Base-by-base conservation (phyloP, 768 basidiomycete species). In the Collybia sordida region DNA sequence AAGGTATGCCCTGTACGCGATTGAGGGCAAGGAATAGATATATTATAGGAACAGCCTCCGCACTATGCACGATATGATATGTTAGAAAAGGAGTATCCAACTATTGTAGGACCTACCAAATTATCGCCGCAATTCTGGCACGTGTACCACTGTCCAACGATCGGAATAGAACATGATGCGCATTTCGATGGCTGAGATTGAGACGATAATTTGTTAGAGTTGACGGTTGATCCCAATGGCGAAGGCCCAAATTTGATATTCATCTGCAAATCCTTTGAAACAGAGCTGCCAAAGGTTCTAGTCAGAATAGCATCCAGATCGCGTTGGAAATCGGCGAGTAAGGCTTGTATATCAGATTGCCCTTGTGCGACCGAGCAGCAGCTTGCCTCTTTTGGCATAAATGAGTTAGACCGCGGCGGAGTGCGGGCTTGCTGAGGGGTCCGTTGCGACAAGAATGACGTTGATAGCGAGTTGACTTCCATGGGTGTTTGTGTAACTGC, bases 271-370 rank as follows among this genome's bases (percentile, higher is more conserved):
- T 31, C 31, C 31, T 31, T 31, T 31, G 31, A 31, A 12, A 12
- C 9, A 2, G 62, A 55, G 22, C 64, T 53, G 25, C 70, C 71
- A 44, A 79, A 69, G 0, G 69, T 67, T 47, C 56, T 62, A 18
- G 58, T 58, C 21, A 85, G 58, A 49, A 78, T 67, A 12, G 64
- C 67, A 34, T 82, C 73, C n/a, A 88, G 65, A 47, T 82, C 76
- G 8, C 61, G 54, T 58, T 82, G 76, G 60, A 87, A 86, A n/a
- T 68, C 67, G 41, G 64, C 55, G 34, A 88, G 53, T 25, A 85
- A 62, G 1, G 53, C 43, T 47, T 72, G 67, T 6, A 87, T 64
- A 46, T 86, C 82, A 34, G 61, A 63, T 62, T 75, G 85, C 42
- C 71, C 73, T 46, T 77, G 67, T 1, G 72, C 55, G 3, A 77